These are phyloP conservation scores for Brachypodium distachyon DNA, from an alignment of 202 grass and related monocot species.

Conservation along the genomic window DNA sequence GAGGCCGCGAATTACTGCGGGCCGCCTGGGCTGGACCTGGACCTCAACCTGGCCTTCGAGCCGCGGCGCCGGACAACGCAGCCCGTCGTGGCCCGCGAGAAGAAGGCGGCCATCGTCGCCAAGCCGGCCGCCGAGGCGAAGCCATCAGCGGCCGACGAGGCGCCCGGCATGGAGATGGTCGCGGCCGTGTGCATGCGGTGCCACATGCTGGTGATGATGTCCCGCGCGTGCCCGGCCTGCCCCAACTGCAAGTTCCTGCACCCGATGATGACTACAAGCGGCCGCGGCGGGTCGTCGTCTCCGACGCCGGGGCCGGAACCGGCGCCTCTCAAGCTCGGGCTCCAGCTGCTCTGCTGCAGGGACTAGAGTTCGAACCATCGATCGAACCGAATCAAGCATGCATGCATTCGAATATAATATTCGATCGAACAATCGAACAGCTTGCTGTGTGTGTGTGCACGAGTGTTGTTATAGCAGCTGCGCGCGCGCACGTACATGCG, in stretches of 20 bases:
- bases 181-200: constrained; percentile 79
- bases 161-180: constrained; percentile 56
- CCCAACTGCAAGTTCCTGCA: constrained; percentile 96
- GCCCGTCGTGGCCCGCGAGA: not conserved
- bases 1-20: constrained; percentile 10
- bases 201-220: constrained; percentile 99
- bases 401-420: not conserved
- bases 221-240: constrained; percentile 56
- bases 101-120: too few species aligned
- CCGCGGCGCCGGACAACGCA: constrained; percentile 27
- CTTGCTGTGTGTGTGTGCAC: not conserved
- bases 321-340: constrained; percentile 38
- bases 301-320: constrained; percentile 7
- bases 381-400: not conserved
- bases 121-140: not conserved
- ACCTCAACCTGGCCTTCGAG: constrained; percentile 73
- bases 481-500: not conserved
- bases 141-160: not conserved
- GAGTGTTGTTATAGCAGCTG: not conserved
- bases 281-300: not conserved
- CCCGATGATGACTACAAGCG: too few species aligned
- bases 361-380: too few species aligned
- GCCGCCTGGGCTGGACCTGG: constrained; percentile 49
- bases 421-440: not conserved
- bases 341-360: constrained; percentile 67